Evolutionary conservation across 768 basidiomycete genomes (phyloP), one percentile per base, ranked within the genome.

Genomic region (Neoboletus brunneissimus): DNA sequence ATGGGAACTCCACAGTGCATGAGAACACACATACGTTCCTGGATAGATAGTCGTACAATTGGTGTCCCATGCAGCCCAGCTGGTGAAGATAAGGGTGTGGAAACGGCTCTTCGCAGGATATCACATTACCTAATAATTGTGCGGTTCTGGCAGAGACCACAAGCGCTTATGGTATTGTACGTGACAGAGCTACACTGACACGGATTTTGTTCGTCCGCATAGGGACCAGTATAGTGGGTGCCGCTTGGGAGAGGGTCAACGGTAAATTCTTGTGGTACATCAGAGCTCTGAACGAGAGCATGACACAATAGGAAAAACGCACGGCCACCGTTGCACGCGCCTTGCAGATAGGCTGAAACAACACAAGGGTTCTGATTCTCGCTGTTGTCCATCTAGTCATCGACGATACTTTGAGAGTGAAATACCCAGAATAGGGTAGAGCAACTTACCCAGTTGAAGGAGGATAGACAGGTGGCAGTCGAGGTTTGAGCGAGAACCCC

Each of bases 101-200:
- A 13, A 51, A 29, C 2, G 20, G 15, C 4, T 0, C 20, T 50
- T 45, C 4, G 31, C 5, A 12, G 27, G 10, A 31, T 31, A 16
- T 32, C 35, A 37, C 58, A 69, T 51, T 60, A 78, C 79, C 57
- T 61, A 25, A 77, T 56, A 57, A 71, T 75, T 2, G 69, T 71
- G 29, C 72, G 67, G 34, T 75, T 76, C 64, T 86, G 85, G 64
- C 85, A 86, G 35, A 75, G 64, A 23, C 76, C 81, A 67, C 85
- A 86, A 13, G 85, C 84, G 54, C 78, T 80, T 59, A 85, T 73
- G 25, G 81, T 57, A 13, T 77, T 80, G 59, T 85, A 86, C 5
- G 77, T 76, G 29, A 84, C 79, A 8, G 82, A 77, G 63, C 75
- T 85, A 62, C 85, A 86, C 60, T 79, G 75, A 57, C 85, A 85